Evolutionary conservation across 139 green algal species (phyloP).

Genomic region (Chlamydomonas schloesseri): DNA sequence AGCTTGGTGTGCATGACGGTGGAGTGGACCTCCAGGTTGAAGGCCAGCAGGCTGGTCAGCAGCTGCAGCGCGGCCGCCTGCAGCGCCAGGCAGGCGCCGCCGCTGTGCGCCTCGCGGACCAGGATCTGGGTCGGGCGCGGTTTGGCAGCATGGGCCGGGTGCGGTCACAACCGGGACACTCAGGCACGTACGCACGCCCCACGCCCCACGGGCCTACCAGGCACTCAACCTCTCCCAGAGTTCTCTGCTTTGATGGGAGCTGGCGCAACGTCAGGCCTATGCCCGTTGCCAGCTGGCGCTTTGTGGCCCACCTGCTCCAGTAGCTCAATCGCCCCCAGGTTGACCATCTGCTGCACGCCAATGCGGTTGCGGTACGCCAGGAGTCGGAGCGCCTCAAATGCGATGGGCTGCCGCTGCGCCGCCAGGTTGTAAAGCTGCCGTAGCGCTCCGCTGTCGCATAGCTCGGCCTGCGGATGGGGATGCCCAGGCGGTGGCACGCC

Average conservation of each 20-base stretch:
- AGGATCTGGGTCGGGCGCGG: neutral
- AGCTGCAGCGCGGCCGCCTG: constrained; percentile 31
- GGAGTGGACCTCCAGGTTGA: constrained; percentile 44
- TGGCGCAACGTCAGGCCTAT: too few species aligned
- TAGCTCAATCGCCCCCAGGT: constrained; percentile 27
- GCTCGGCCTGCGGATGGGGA: constrained; percentile 2
- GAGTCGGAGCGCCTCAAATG: constrained; percentile 38
- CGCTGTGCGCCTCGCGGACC: neutral
- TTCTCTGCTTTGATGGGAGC: too few species aligned
- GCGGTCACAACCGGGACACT: too few species aligned
- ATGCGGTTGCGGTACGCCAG: constrained; percentile 44
- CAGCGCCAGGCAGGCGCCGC: neutral
- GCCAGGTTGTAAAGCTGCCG: constrained; percentile 25
- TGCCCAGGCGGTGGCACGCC: neutral
- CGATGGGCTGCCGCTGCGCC: neutral
- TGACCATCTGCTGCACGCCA: constrained; percentile 27
- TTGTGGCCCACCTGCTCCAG: constrained; percentile 37
- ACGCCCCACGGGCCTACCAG: too few species aligned
- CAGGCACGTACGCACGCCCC: too few species aligned
- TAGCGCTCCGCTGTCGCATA: constrained; percentile 25
- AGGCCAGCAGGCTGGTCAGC: constrained; percentile 43
- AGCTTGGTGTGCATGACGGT: constrained; percentile 34
- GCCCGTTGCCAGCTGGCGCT: too few species aligned
- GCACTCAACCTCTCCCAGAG: too few species aligned
- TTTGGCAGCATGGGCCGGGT: too few species aligned